Conservation (phyloP, 2,329 filamentous ascomycete genomes). For the Clonostachys rosea region DNA sequence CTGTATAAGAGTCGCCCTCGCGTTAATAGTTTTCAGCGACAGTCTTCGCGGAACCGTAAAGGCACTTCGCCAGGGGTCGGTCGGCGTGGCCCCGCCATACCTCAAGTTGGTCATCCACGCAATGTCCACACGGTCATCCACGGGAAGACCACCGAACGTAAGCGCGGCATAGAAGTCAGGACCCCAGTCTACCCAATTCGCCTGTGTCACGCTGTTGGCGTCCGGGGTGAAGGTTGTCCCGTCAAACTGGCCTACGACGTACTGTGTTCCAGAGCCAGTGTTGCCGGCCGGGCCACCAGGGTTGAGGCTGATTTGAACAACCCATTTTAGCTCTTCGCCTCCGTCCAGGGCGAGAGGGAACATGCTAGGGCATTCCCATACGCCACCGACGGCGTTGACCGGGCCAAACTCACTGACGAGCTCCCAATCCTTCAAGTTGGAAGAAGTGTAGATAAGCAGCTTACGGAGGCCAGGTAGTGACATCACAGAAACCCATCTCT, state of each 20-base stretch:
- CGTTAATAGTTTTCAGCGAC: background rate
- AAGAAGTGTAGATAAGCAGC: constrained; percentile 57
- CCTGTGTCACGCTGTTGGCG: background rate
- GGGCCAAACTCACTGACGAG: constrained; percentile 46
- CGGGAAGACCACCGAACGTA: constrained; percentile 1
- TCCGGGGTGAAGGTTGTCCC: constrained; percentile 49
- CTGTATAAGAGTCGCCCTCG: background rate
- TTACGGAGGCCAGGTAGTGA: constrained; percentile 42
- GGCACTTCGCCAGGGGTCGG: constrained; percentile 3
- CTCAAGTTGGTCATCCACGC: constrained; percentile 5
- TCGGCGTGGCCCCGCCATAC: constrained; percentile 1
- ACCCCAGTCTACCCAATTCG: constrained; percentile 1
- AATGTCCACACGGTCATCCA: constrained; percentile 1
- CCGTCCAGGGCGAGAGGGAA: constrained; percentile 43
- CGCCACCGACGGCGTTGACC: constrained; percentile 43
- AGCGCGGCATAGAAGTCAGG: constrained; percentile 3
- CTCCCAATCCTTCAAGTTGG: constrained; percentile 54
- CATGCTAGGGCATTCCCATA: constrained; percentile 62
- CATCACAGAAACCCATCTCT: constrained; percentile 55
- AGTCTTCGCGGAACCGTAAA: constrained; percentile 1
- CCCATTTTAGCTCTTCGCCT: constrained; percentile 20
- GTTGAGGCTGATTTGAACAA: constrained; percentile 49
- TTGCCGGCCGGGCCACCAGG: constrained; percentile 48
- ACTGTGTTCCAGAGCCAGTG: constrained; percentile 45
- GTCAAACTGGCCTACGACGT: constrained; percentile 57